Evolutionary conservation across 1,284 basidiomycete genomes (phyloP).

Genomic region (Phenoliferia sp.): DNA sequence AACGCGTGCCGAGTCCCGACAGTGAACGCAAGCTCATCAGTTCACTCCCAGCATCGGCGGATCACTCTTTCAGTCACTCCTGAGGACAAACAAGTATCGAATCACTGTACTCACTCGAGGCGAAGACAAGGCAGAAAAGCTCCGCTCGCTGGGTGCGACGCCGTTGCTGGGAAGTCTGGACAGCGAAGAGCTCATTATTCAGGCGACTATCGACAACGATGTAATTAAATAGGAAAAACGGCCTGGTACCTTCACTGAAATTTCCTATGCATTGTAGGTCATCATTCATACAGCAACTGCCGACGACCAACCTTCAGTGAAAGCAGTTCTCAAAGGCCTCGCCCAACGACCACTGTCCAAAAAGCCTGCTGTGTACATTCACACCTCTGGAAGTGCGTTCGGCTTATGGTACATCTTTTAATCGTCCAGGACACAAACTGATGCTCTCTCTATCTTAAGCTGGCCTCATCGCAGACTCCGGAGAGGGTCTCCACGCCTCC

Average conservation of each 20-base stretch:
- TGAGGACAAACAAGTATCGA: slow-evolving; percentile 7
- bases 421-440: not conserved
- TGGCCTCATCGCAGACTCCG: slow-evolving; percentile 8
- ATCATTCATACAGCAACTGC: slow-evolving; percentile 29
- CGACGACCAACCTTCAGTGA: slow-evolving; percentile 27
- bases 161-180: slow-evolving; percentile 16
- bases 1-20: not conserved
- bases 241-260: too few species aligned
- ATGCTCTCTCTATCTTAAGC: not conserved
- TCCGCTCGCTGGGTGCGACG: slow-evolving; percentile 16
- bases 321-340: slow-evolving; percentile 25
- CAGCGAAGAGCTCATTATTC: slow-evolving; percentile 15
- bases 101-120: slow-evolving; percentile 16
- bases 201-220: slow-evolving; percentile 15
- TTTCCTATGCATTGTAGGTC: not conserved
- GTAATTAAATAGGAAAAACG: slow-evolving; percentile 2
- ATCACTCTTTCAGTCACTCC: slow-evolving; percentile 10
- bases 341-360: slow-evolving; percentile 1
- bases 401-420: not conserved
- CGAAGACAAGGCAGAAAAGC: slow-evolving; percentile 16
- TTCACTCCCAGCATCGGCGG: slow-evolving; percentile 22
- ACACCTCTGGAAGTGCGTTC: slow-evolving; percentile 28
- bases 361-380: slow-evolving; percentile 22
- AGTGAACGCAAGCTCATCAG: not conserved
- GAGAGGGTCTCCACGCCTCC: slow-evolving; percentile 2